phyloP scores from a whole-genome alignment of 306 rosid species.

The Cicer arietinum region DNA sequence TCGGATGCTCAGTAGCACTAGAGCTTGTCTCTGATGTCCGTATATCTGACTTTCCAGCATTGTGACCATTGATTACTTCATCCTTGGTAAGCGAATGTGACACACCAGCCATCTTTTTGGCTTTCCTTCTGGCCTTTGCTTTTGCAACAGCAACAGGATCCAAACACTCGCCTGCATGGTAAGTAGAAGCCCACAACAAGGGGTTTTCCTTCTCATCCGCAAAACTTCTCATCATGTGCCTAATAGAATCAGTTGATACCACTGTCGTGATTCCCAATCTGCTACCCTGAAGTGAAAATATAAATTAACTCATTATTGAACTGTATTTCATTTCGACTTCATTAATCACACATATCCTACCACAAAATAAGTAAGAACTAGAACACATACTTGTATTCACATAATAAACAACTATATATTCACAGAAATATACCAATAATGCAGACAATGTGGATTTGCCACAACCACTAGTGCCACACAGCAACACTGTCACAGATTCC shows the following conservation, averaged over 20 bases:
- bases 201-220: conserved; percentile 92
- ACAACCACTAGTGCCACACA: conserved; percentile 99
- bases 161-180: conserved; percentile 97
- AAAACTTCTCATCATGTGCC: conserved; percentile 99
- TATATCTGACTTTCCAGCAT: conserved; percentile 54
- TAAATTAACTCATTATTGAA: conserved; percentile 40
- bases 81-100: conserved; percentile 58
- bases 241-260: conserved; percentile 89
- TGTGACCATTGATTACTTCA: conserved; percentile 54
- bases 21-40: conserved; percentile 46
- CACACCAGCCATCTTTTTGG: conserved; percentile 73
- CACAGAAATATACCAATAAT: conserved; percentile 72
- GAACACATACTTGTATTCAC: conserved; percentile 38
- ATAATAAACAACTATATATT: conserved; percentile 38
- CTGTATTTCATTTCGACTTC: conserved; percentile 33
- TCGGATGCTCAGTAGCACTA: conserved; percentile 57
- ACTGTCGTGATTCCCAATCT: conserved; percentile 96
- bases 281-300: conserved; percentile 69
- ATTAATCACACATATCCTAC: conserved; percentile 33
- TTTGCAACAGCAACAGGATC: conserved; percentile 91
- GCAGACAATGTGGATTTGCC: conserved; percentile 98
- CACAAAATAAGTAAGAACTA: conserved; percentile 42
- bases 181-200: conserved; percentile 94
- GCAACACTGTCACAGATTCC: conserved; percentile 86
- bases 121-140: conserved; percentile 81